These are phyloP conservation scores for Ceraceosorus bombacis DNA, from an alignment of 1,284 basidiomycete genomes.

Conservation along the genomic window DNA sequence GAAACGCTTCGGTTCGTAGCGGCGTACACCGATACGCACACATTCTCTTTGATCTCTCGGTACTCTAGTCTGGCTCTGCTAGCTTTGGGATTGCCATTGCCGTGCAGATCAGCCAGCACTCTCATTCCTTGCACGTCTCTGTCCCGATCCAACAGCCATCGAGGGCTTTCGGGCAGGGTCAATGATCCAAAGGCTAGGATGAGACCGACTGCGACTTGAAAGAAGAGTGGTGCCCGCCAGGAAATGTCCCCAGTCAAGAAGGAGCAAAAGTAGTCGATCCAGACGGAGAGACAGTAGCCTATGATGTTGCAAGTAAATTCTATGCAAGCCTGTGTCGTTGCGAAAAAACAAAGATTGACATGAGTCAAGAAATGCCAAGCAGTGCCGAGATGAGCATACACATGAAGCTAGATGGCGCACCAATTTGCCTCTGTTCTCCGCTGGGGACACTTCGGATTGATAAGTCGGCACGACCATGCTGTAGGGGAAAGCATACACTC, in stretches of 20 bases:
- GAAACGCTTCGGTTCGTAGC: too few relatives aligned
- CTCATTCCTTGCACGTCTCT: constrained; percentile 75
- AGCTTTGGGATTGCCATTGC: constrained; percentile 66
- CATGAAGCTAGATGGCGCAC: not conserved
- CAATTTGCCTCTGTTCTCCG: constrained; percentile 59
- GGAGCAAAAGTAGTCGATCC: constrained; percentile 76
- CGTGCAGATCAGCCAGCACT: constrained; percentile 84
- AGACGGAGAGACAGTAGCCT: constrained; percentile 85
- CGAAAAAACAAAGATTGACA: too few relatives aligned
- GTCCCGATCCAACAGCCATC: constrained; percentile 86
- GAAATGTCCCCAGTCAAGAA: constrained; percentile 55
- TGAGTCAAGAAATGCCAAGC: too few relatives aligned
- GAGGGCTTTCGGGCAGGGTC: constrained; percentile 85
- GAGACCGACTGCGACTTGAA: constrained; percentile 63
- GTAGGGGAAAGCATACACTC: not conserved
- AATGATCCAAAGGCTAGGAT: constrained; percentile 76
- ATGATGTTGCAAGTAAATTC: constrained; percentile 83
- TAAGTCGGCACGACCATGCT: constrained; percentile 91
- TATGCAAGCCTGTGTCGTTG: constrained; percentile 63
- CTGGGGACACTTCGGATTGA: constrained; percentile 91
- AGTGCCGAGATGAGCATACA: too few relatives aligned
- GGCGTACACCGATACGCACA: not conserved
- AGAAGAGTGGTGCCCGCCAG: constrained; percentile 50
- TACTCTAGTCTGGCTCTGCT: constrained; percentile 72
- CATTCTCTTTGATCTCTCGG: constrained; percentile 79